These are phyloP conservation scores for Phoma herbarum DNA, from an alignment of 2,329 filamentous ascomycete genomes.

Conservation along the genomic window DNA sequence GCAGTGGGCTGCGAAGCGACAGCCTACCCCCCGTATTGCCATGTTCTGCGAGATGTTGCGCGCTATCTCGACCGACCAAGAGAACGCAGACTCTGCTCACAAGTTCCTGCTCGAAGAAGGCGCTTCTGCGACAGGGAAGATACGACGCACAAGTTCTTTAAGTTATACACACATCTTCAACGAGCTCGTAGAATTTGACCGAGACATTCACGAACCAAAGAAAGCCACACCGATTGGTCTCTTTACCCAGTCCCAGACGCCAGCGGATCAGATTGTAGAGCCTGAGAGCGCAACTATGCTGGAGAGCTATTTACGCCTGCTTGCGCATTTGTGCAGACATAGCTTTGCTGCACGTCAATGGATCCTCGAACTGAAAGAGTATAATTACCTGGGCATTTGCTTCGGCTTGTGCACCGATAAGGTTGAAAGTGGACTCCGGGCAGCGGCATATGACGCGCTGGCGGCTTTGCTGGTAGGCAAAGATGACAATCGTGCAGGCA, in stretches of 20 bases:
- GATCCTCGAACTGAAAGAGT: conserved; percentile 72
- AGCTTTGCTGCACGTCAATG: conserved; percentile 77
- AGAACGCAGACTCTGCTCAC: conserved; percentile 85
- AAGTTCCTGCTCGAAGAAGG: conserved; percentile 90
- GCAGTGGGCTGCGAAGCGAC: conserved; percentile 94
- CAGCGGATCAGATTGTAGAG: conserved; percentile 72
- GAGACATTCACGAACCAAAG: conserved; percentile 76
- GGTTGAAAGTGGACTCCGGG: conserved; percentile 79
- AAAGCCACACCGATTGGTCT: conserved; percentile 69
- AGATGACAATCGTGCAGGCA: conserved; percentile 69
- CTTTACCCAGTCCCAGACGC: conserved; percentile 51
- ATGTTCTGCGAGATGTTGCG: conserved; percentile 97
- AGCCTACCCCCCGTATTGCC: conserved; percentile 93
- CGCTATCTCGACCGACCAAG: conserved; percentile 81
- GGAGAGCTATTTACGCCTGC: conserved; percentile 88
- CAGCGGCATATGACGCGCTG: conserved; percentile 83
- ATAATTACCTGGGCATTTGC: conserved; percentile 76
- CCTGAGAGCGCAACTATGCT: conserved; percentile 97
- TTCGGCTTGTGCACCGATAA: conserved; percentile 81
- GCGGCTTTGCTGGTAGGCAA: conserved; percentile 80
- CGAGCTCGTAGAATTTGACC: conserved; percentile 85
- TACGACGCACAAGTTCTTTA: conserved; percentile 82
- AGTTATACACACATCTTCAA: conserved; percentile 94
- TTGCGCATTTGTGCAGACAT: conserved; percentile 80
- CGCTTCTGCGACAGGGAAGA: conserved; percentile 71